phyloP scores from a whole-genome alignment of 2,329 filamentous ascomycete genomes.

The Stachybotrys elegans region DNA sequence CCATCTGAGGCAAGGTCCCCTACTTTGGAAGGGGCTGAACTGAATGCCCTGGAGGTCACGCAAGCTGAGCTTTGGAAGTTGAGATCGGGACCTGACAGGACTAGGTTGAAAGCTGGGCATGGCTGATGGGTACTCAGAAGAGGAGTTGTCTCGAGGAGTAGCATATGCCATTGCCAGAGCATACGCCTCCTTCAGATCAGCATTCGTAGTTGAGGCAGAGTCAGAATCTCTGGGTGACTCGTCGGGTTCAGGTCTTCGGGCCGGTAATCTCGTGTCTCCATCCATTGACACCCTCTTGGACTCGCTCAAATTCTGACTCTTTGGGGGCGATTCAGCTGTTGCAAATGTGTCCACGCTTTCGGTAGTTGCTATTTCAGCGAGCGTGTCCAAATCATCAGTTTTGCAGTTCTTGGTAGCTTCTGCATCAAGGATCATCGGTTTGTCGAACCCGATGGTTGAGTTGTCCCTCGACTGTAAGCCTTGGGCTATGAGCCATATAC shows the following conservation, averaged over 20 bases:
- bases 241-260: neutral
- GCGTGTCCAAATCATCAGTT: too few species aligned
- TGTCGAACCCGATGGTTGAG: constrained; percentile 12
- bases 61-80: constrained; percentile 21
- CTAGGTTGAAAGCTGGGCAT: constrained; percentile 28
- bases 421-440: constrained; percentile 3
- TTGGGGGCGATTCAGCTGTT: neutral
- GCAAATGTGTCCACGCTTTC: neutral
- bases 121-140: constrained; percentile 28
- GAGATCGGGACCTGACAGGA: constrained; percentile 18
- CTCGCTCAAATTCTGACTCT: neutral
- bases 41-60: constrained; percentile 29
- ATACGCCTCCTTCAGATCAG: constrained; percentile 8
- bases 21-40: constrained; percentile 28
- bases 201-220: neutral
- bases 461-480: constrained; percentile 21
- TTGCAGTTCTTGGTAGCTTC: neutral
- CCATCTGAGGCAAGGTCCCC: constrained; percentile 5
- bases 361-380: neutral
- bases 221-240: neutral
- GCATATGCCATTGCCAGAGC: constrained; percentile 10
- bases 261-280: neutral
- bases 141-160: constrained; percentile 17
- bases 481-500: constrained; percentile 32
- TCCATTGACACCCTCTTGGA: neutral